A percentile compares a stretch with the other conserved stretches of the same genome.
Conservation (phyloP, 2,329 filamentous ascomycete species). For the Sphaerulina populicola region DNA sequence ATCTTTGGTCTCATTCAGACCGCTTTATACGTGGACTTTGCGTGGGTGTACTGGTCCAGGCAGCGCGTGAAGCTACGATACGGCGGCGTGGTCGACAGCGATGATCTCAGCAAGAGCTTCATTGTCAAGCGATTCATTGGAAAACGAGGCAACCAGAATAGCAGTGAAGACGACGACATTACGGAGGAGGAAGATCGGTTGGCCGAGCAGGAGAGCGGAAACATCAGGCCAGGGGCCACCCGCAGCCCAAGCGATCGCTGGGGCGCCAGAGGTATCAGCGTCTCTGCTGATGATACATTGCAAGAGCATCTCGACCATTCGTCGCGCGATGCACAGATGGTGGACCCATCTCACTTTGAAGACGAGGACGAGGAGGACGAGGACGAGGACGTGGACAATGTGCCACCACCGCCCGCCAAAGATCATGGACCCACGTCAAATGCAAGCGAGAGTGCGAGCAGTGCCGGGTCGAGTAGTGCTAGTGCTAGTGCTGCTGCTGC, state of each 20-base stretch:
- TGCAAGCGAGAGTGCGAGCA: conserved; percentile 19
- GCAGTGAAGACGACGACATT: conserved; percentile 40
- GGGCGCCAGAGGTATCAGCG: conserved; percentile 51
- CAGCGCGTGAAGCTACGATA: conserved; percentile 88
- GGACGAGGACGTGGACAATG: conserved; percentile 33
- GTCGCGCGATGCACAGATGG: conserved; percentile 31
- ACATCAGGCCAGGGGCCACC: conserved; percentile 19
- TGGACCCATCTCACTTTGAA: conserved; percentile 43
- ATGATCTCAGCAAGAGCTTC: conserved; percentile 80
- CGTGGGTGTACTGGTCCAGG: conserved; percentile 90
- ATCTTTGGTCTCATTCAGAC: conserved; percentile 87
- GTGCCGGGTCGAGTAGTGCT: conserved; percentile 17
- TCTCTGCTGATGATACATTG: conserved; percentile 51
- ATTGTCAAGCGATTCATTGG: conserved; percentile 71
- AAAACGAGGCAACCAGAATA: conserved; percentile 34
- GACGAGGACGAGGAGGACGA: conserved; percentile 40
- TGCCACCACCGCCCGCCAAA: conserved; percentile 31
- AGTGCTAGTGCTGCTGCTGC: conserved; percentile 1
- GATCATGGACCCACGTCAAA: conserved; percentile 13
- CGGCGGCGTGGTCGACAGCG: conserved; percentile 80
- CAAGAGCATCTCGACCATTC: conserved; percentile 29
- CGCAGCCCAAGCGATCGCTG: conserved; percentile 40
- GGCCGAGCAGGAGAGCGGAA: conserved; percentile 31
- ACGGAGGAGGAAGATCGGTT: conserved; percentile 55
- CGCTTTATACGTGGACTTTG: conserved; percentile 83